Conservation (phyloP, 352 stramenopile species). For the Pythium rhizo-oryzae region DNA sequence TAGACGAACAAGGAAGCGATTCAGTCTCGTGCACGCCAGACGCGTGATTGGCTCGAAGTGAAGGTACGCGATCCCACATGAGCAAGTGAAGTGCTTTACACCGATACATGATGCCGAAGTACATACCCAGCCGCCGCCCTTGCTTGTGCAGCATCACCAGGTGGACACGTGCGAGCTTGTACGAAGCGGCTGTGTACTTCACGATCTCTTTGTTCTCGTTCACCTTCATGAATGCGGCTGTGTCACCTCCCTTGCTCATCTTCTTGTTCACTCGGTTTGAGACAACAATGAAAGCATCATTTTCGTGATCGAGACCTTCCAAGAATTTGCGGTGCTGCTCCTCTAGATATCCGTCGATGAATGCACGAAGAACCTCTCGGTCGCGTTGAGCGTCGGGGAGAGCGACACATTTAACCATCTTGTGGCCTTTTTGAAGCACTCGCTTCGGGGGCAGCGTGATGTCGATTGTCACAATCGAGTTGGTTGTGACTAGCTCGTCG, state of each 20-base stretch:
- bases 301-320: constrained; percentile 52
- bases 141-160: constrained; percentile 68
- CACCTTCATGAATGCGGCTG: constrained; percentile 29
- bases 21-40: background rate
- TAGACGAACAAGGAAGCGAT: background rate
- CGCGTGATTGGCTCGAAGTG: constrained; percentile 6
- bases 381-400: constrained; percentile 54
- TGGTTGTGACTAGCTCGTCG: constrained; percentile 55
- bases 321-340: constrained; percentile 69
- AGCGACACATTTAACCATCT: constrained; percentile 71
- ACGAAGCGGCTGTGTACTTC: constrained; percentile 62
- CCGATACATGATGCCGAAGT: constrained; percentile 75
- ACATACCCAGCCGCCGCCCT: constrained; percentile 68
- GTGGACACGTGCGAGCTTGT: constrained; percentile 64
- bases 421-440: constrained; percentile 62
- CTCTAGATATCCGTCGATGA: constrained; percentile 67
- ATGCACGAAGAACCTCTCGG: constrained; percentile 48
- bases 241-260: constrained; percentile 18
- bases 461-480: constrained; percentile 57
- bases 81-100: constrained; percentile 67
- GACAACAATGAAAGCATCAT: constrained; percentile 66
- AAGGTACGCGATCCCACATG: constrained; percentile 53
- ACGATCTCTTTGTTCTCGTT: constrained; percentile 53
- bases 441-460: constrained; percentile 70
- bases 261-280: constrained; percentile 40